Percentiles rank a stretch among this genome's conserved stretches.
These are phyloP conservation scores for Prunus campanulata DNA, from an alignment of 306 rosid genomes.

Conservation along the genomic window DNA sequence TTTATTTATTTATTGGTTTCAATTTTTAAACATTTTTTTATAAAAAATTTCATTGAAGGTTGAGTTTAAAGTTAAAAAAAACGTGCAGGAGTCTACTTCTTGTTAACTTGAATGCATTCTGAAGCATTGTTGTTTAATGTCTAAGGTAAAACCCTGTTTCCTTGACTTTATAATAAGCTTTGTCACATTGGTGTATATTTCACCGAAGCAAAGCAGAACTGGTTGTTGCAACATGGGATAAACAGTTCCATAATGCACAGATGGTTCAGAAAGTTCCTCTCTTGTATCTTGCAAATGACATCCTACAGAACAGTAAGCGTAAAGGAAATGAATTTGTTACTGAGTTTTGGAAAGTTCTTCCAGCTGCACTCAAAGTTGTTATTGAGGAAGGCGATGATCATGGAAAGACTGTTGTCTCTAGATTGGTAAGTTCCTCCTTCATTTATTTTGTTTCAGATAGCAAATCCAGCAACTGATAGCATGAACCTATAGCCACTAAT, in stretches of 20 bases:
- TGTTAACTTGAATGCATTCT: constrained; percentile 1
- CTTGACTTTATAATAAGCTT: constrained; percentile 57
- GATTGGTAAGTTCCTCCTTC: constrained; percentile 56
- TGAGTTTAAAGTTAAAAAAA: neutral
- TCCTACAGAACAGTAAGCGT: constrained; percentile 87
- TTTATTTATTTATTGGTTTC: neutral
- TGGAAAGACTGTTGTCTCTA: constrained; percentile 53
- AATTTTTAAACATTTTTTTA: neutral
- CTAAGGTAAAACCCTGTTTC: constrained; percentile 19
- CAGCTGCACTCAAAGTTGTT: constrained; percentile 68
- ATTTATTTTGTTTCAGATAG: neutral
- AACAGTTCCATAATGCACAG: constrained; percentile 62
- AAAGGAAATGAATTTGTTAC: constrained; percentile 94
- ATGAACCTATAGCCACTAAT: neutral
- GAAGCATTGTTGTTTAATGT: neutral
- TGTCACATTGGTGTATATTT: constrained; percentile 96
- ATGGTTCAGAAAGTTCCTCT: constrained; percentile 69
- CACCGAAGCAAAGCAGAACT: constrained; percentile 85
- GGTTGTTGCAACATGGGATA: constrained; percentile 86
- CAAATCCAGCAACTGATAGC: neutral
- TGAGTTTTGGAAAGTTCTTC: constrained; percentile 91
- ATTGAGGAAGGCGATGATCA: constrained; percentile 53
- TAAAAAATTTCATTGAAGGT: neutral
- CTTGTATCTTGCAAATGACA: constrained; percentile 92
- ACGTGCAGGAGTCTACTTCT: neutral